These are phyloP conservation scores for Poronia punctata DNA, from an alignment of 495 filamentous ascomycete genomes.

Conservation along the genomic window DNA sequence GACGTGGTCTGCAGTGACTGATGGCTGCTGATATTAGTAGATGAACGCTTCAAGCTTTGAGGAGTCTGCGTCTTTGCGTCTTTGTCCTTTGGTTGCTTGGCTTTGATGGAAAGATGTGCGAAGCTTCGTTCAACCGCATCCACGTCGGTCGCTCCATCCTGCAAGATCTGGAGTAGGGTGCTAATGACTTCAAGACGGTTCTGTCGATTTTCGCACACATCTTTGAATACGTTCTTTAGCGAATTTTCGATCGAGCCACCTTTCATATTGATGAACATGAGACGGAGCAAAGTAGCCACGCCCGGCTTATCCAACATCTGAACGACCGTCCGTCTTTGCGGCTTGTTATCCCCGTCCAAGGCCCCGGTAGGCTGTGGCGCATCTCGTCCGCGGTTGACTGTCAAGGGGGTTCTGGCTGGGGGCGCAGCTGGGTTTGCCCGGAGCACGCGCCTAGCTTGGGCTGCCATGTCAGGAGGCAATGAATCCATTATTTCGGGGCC, in stretches of 20 bases:
- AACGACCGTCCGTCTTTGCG: conserved; percentile 68
- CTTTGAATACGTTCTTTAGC: conserved; percentile 76
- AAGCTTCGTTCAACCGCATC: conserved; percentile 93
- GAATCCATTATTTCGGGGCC: conserved; percentile 81
- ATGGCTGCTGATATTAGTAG: conserved; percentile 46
- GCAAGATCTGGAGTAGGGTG: conserved; percentile 86
- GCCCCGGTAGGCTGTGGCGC: conserved; percentile 20
- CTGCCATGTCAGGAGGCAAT: conserved; percentile 76
- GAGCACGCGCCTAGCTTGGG: conserved; percentile 67
- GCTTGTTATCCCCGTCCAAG: conserved; percentile 44
- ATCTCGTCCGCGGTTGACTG: conserved; percentile 21
- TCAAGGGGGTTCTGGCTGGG: conserved; percentile 16
- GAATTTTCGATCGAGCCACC: conserved; percentile 68
- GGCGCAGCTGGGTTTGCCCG: conserved; percentile 17
- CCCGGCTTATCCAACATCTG: conserved; percentile 97
- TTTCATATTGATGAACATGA: conserved; percentile 94
- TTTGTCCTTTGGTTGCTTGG: conserved; percentile 65
- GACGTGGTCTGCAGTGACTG: conserved; percentile 48
- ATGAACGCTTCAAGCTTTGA: conserved; percentile 62
- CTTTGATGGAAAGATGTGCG: conserved; percentile 80
- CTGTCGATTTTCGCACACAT: conserved; percentile 88
- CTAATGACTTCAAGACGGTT: conserved; percentile 93
- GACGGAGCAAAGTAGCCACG: conserved; percentile 82
- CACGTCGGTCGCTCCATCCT: conserved; percentile 90
- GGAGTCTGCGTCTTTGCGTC: conserved; percentile 65